These are phyloP conservation scores for Pulveroboletus sp. DNA, from an alignment of 768 basidiomycete species.

Conservation along the genomic window DNA sequence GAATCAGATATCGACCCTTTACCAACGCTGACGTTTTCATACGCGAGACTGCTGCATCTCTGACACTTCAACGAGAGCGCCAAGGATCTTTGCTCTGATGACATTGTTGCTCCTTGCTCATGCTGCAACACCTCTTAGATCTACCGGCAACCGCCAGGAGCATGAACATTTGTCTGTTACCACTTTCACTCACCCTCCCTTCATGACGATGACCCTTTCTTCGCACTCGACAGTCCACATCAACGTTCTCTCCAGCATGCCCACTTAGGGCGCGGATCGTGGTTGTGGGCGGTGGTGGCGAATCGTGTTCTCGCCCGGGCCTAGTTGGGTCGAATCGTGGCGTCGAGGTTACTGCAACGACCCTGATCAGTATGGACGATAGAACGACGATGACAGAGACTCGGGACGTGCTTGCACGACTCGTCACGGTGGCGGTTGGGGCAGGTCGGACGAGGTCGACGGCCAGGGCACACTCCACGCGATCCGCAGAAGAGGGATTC, in stretches of 20 bases:
- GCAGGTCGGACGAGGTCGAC: not conserved
- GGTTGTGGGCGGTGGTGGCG: constrained; percentile 6
- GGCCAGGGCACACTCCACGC: not conserved
- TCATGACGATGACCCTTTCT: not conserved
- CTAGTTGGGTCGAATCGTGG: not conserved
- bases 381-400: not conserved
- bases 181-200: not conserved
- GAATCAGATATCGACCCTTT: not conserved
- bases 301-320: not conserved
- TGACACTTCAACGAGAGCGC: not conserved
- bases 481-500: not conserved
- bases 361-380: not conserved
- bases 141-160: not conserved
- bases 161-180: not conserved
- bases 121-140: not conserved
- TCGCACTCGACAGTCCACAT: not conserved
- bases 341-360: not conserved
- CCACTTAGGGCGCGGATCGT: constrained; percentile 15
- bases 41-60: not conserved
- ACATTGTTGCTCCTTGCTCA: not conserved
- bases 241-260: constrained; percentile 14
- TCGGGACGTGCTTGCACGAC: not conserved
- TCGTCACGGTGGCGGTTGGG: not conserved
- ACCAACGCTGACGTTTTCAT: not conserved
- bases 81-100: constrained; percentile 2